A percentile compares a stretch with the other conserved stretches of the same genome.
Conservation (phyloP, 2,329 filamentous ascomycete genomes). For the Geosmithia putterillii region DNA sequence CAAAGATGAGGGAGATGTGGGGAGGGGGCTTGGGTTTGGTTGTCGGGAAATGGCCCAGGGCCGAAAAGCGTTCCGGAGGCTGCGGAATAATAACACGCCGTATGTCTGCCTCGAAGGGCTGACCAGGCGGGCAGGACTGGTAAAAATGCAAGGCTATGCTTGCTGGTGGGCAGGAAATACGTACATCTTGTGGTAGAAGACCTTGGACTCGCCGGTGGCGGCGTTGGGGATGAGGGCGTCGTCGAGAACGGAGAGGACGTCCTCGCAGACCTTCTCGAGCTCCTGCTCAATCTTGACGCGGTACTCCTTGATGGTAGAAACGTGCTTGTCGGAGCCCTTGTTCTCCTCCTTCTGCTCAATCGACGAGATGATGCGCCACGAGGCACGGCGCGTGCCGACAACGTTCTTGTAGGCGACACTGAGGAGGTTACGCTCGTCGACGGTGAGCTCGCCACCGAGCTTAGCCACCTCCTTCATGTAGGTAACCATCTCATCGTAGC, state of each 20-base stretch:
- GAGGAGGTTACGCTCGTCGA: constrained; percentile 95
- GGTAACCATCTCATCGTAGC: constrained; percentile 99
- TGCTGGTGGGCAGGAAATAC: too few species aligned
- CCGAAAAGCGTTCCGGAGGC: too few species aligned
- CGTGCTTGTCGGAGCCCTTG: constrained; percentile 91
- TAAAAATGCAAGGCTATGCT: too few species aligned
- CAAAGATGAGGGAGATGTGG: too few species aligned
- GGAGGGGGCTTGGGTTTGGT: too few species aligned
- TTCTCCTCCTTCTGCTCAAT: constrained; percentile 99
- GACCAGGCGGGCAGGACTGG: too few species aligned
- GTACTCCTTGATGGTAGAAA: constrained; percentile 91
- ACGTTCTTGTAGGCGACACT: constrained; percentile 99
- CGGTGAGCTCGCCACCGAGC: constrained; percentile 69
- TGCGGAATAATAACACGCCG: too few species aligned
- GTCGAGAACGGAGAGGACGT: constrained; percentile 91
- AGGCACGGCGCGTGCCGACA: constrained; percentile 90
- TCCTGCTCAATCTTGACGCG: constrained; percentile 96
- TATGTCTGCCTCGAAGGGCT: too few species aligned
- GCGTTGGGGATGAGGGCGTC: constrained; percentile 88
- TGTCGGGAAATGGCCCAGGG: too few species aligned
- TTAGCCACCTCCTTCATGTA: constrained; percentile 99
- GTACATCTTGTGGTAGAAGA: constrained; percentile 69
- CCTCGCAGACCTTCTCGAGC: constrained; percentile 94
- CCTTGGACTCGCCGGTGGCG: constrained; percentile 73
- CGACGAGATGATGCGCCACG: constrained; percentile 95